Evolutionary conservation across 371 early-diverging fungal species (phyloP), one percentile per base, ranked within the genome.

Genomic region (Batkoa obscura): DNA sequence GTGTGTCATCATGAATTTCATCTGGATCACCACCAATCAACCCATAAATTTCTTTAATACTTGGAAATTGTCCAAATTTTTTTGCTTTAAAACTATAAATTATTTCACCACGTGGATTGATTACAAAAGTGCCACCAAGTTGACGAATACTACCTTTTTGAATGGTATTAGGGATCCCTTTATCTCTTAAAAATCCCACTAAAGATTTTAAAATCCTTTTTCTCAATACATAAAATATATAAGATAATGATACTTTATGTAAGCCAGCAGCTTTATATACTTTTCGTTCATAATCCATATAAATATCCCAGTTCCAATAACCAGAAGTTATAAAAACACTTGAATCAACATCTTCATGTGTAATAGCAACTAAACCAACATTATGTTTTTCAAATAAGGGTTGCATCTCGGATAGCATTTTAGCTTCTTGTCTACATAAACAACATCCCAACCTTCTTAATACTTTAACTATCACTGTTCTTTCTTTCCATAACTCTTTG

Each of bases 241-340:
- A 23, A 23, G 23, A 23, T 23, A 23, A 23, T 23, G 23, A 23
- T 23, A 23, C 23, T 33, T 50, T 50, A 13, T 35, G 30, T 9
- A 53, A 30, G 2, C 34, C 34, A 3, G 53, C 53, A 8, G 53
- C 53, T 10, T 36, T 35, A 30, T 53, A 53, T 15, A 53, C 53
- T 39, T 53, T 53, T 8, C 39, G 8, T 31, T 53, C 53, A n/a
- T 35, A n/a, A 23, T 53, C 53, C 13, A 53, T 35, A 15, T 38
- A 39, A 5, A 53, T 53, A 41, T 53, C 53, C 53, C 53, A 53
- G 3, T 39, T 39, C 53, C 53, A 53, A 31, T 53, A 53, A 9
- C 53, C 53, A 3, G n/a, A 35, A 12, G 37, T 13, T 35, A 53
- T 9, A 34, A 53, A 53, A 5, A 10, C 30, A 17, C n/a, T 53